Evolutionary conservation across 768 basidiomycete genomes (phyloP), one percentile per base, ranked within the genome.

Genomic region (Hericium erinaceus): DNA sequence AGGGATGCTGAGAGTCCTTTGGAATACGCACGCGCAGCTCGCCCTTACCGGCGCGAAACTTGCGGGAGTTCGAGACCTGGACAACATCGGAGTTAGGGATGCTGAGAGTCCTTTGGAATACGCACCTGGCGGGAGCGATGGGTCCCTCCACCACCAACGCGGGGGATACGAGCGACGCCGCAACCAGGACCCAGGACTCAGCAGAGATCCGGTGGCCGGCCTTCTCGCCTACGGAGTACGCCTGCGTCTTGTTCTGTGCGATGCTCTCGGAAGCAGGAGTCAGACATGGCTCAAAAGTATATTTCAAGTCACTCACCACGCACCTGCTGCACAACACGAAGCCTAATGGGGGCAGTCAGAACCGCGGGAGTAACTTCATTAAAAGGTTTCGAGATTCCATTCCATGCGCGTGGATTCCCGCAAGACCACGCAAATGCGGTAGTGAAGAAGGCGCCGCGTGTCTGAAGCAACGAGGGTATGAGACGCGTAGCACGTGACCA

Each of bases 141-240:
- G 66, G 97, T 98, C 74, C 97, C 97, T 70, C 91, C 89, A 71
- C 97, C 97, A 70, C 92, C 92, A 63, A 99, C 95, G 90, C 97
- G 95, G 75, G 97, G 97, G 71, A 99, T 98, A 94, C 97, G 97
- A 24, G 95, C 95, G 64, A 99, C 97, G 65, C 97, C 97, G 76
- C 97, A 93, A 86, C 97, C 97, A 64, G 97, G 98, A 76, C 97
- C 97, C 97, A 99, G 39, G 95, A 98, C 75, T 98, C 95, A 62
- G 95, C 95, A 61, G 87, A 90, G 65, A 95, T 98, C 77, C 98
- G 95, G 80, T 98, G 92, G 66, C 97, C 97, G 58, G 97, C 97
- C 78, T 98, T 97, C 76, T 90, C 88, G 74, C 85, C 89, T 70
- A 98, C 97, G 66, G 95, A 79, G 76, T 98, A 98, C 26, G 95